A percentile compares a stretch with the other conserved stretches of the same genome.
These are phyloP conservation scores for Arthromyces matolae DNA, from an alignment of 768 basidiomycete genomes.

Conservation along the genomic window DNA sequence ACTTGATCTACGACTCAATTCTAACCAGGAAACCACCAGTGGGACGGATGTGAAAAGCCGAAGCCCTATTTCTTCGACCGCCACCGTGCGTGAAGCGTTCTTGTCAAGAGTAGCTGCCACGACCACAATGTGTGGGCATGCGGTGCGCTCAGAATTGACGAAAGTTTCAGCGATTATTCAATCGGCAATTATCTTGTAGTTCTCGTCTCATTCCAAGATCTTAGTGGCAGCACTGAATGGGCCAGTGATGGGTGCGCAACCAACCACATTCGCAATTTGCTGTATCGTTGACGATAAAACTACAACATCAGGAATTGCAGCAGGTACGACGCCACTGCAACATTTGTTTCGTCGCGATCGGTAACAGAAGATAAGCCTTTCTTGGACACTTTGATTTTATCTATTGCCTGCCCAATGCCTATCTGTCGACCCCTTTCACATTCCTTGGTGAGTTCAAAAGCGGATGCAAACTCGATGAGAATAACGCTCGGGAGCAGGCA, in stretches of 20 bases:
- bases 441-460: constrained; percentile 40
- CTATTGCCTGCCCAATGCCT: constrained; percentile 56
- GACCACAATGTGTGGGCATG: constrained; percentile 59
- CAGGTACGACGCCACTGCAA: constrained; percentile 36
- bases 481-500: constrained; percentile 34
- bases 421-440: constrained; percentile 65
- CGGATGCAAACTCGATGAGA: constrained; percentile 2
- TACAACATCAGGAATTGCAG: constrained; percentile 51
- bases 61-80: constrained; percentile 10
- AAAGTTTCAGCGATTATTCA: background rate
- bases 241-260: constrained; percentile 62
- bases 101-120: constrained; percentile 42
- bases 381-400: constrained; percentile 77
- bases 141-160: constrained; percentile 42
- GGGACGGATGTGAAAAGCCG: constrained; percentile 53
- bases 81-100: constrained; percentile 45
- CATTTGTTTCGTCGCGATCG: too few species aligned
- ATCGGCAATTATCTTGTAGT: constrained; percentile 28
- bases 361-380: constrained; percentile 39
- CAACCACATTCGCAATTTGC: background rate
- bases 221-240: constrained; percentile 72
- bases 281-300: background rate
- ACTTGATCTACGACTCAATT: constrained; percentile 1
- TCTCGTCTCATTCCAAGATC: constrained; percentile 67
- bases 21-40: constrained; percentile 26